phyloP scores from a whole-genome alignment of 805 yeast species.

The Yarrowia sp. region DNA sequence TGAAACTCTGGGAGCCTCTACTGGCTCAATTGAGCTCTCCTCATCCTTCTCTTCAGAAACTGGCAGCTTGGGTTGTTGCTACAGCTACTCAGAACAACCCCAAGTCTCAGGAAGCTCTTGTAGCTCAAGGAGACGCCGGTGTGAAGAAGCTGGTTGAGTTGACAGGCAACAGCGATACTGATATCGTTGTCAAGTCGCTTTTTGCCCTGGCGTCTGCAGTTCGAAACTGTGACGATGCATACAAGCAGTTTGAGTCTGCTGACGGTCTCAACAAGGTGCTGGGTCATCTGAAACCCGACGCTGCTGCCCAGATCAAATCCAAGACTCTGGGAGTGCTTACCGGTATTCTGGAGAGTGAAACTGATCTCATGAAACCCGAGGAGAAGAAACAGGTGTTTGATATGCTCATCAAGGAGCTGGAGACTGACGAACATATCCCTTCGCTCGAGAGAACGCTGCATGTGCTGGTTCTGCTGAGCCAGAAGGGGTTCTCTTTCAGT shows the following conservation, averaged over 20 bases:
- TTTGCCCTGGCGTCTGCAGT: constrained; percentile 74
- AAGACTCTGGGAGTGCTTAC: constrained; percentile 31
- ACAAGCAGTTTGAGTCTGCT: constrained; percentile 51
- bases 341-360: constrained; percentile 32
- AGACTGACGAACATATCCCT: constrained; percentile 32
- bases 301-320: constrained; percentile 24
- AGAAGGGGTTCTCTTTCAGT: constrained; percentile 30
- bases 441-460: constrained; percentile 38
- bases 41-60: constrained; percentile 48
- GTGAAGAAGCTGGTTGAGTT: constrained; percentile 37
- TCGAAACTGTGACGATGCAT: constrained; percentile 63
- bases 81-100: constrained; percentile 92
- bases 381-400: constrained; percentile 27
- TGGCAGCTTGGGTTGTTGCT: constrained; percentile 74
- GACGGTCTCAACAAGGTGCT: constrained; percentile 64
- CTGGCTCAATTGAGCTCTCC: constrained; percentile 52
- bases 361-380: constrained; percentile 29
- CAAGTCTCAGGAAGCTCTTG: constrained; percentile 65
- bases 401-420: constrained; percentile 28
- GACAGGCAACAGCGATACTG: constrained; percentile 32
- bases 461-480: constrained; percentile 30
- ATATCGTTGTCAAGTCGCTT: constrained; percentile 55
- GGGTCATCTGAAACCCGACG: constrained; percentile 30
- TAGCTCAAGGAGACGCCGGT: constrained; percentile 34
- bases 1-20: constrained; percentile 76